A percentile compares a stretch with the other conserved stretches of the same genome.
Evolutionary conservation across 305 asterid genomes (phyloP).

Genomic region (Andrographis paniculata): DNA sequence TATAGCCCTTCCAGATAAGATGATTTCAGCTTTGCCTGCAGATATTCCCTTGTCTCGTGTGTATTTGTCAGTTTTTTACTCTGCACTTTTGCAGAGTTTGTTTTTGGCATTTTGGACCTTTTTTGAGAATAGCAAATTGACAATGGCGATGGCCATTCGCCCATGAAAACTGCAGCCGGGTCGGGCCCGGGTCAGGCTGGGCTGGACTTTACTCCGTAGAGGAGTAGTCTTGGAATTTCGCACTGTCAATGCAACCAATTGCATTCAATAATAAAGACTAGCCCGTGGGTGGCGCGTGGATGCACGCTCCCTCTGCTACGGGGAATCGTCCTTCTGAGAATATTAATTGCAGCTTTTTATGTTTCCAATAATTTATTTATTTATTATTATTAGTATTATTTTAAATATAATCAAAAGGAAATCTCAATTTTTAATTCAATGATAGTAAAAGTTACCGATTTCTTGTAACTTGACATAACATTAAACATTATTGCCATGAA

Average conservation of each 20-base stretch:
- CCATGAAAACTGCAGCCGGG: too few relatives aligned
- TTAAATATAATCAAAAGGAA: too few relatives aligned
- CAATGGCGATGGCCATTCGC: neutral
- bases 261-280: neutral
- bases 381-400: too few relatives aligned
- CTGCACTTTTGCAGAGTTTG: neutral
- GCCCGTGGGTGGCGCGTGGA: neutral
- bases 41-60: conserved; percentile 1
- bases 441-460: too few relatives aligned
- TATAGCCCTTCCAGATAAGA: neutral
- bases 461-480: too few relatives aligned
- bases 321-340: too few relatives aligned
- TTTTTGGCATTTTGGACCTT: neutral
- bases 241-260: neutral
- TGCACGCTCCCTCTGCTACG: neutral
- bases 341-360: conserved; percentile 1
- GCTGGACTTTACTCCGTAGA: too few relatives aligned
- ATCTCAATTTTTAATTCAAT: too few relatives aligned
- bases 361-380: too few relatives aligned
- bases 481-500: too few relatives aligned
- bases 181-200: too few relatives aligned
- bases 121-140: neutral
- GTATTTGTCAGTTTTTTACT: neutral
- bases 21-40: neutral
- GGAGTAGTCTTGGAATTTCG: neutral